Evolutionary conservation across 768 basidiomycete species (phyloP).

Genomic region (Auriscalpium microsporum): DNA sequence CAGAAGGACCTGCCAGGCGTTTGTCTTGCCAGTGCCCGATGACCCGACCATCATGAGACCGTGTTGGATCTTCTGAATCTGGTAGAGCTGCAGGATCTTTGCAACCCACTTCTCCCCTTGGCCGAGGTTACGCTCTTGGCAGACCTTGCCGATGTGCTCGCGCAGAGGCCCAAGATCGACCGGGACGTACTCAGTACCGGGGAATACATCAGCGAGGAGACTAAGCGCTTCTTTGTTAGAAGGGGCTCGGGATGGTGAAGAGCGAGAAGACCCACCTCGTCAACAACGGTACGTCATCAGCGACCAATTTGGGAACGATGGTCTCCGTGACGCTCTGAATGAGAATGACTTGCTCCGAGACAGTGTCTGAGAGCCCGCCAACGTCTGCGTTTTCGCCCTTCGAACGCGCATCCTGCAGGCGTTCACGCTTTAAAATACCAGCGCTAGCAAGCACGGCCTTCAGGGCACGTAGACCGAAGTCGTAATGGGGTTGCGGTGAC

Average conservation of each 20-base stretch:
- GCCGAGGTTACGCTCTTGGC: slow-evolving; percentile 77
- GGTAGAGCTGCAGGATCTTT: slow-evolving; percentile 96
- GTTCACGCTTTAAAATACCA: slow-evolving; percentile 93
- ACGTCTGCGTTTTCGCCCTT: slow-evolving; percentile 33
- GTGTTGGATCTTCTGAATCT: slow-evolving; percentile 99
- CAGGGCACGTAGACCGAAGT: slow-evolving; percentile 95
- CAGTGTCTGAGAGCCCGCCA: slow-evolving; percentile 54
- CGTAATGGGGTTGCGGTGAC: slow-evolving; percentile 96
- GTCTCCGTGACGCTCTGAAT: slow-evolving; percentile 99
- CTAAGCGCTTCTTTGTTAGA: slow-evolving; percentile 31
- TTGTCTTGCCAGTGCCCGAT: slow-evolving; percentile 93
- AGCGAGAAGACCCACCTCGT: slow-evolving; percentile 56
- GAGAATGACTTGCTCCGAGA: slow-evolving; percentile 90
- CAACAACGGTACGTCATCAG: slow-evolving; percentile 90
- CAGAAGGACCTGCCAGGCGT: slow-evolving; percentile 93
- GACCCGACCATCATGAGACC: slow-evolving; percentile 99
- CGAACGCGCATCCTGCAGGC: slow-evolving; percentile 42
- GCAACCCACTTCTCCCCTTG: slow-evolving; percentile 84
- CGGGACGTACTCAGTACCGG: slow-evolving; percentile 85
- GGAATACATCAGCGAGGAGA: slow-evolving; percentile 93
- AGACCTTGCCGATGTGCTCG: slow-evolving; percentile 81
- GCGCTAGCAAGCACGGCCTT: slow-evolving; percentile 96
- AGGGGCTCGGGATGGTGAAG: not conserved
- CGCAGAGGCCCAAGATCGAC: slow-evolving; percentile 81
- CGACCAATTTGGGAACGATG: slow-evolving; percentile 95